A percentile compares a stretch with the other conserved stretches of the same genome.
These are phyloP conservation scores for Clitopilus hobsonii DNA, from an alignment of 768 basidiomycete species.

Conservation along the genomic window DNA sequence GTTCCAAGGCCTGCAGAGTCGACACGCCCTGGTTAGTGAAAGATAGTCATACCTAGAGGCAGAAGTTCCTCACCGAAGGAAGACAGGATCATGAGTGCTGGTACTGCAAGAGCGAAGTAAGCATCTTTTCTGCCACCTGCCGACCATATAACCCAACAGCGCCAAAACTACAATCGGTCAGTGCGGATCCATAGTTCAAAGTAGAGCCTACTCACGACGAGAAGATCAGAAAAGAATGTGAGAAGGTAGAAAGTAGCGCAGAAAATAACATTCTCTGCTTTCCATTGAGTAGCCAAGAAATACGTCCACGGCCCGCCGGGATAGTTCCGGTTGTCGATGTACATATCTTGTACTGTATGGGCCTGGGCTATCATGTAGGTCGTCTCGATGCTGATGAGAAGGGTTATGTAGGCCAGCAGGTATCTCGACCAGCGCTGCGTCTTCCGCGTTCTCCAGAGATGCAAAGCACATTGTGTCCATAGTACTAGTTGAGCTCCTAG, in stretches of 20 bases:
- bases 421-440: slow-evolving; percentile 18
- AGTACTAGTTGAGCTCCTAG: slow-evolving; percentile 34
- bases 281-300: neutral
- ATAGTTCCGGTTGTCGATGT: slow-evolving; percentile 15
- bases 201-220: slow-evolving; percentile 37
- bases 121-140: slow-evolving; percentile 25
- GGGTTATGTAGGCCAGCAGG: slow-evolving; percentile 32
- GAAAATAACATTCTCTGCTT: slow-evolving; percentile 2
- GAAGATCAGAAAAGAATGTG: slow-evolving; percentile 34
- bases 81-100: slow-evolving; percentile 28
- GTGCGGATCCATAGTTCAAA: no score
- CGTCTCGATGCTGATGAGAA: slow-evolving; percentile 33
- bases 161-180: slow-evolving; percentile 31
- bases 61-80: slow-evolving; percentile 43
- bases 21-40: no score
- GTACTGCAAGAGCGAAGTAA: slow-evolving; percentile 28
- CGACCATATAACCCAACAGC: slow-evolving; percentile 46
- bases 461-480: slow-evolving; percentile 27
- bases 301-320: slow-evolving; percentile 14
- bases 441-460: slow-evolving; percentile 14
- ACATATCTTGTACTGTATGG: slow-evolving; percentile 22
- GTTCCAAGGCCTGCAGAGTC: slow-evolving; percentile 3
- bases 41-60: no score
- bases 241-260: slow-evolving; percentile 5
- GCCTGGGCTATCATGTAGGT: slow-evolving; percentile 35